A percentile compares a stretch with the other conserved stretches of the same genome.
Evolutionary conservation across 495 filamentous ascomycete genomes (phyloP).

Genomic region (Bacidia gigantensis): DNA sequence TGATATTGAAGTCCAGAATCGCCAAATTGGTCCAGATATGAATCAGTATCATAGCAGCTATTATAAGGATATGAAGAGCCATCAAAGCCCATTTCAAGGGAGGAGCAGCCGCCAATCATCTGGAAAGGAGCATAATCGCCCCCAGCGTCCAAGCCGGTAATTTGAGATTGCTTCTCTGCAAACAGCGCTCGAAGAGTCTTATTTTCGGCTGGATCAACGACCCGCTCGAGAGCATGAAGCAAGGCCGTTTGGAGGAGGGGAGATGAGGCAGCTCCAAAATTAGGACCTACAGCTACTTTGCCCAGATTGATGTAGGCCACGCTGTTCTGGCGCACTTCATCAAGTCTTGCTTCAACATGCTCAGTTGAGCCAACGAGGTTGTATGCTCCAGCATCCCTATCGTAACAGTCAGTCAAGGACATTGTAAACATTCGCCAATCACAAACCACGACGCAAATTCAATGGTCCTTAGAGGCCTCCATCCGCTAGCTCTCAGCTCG

Average conservation of each 20-base stretch:
- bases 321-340: constrained; percentile 42
- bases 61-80: constrained; percentile 59
- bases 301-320: constrained; percentile 90
- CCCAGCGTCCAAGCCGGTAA: constrained; percentile 59
- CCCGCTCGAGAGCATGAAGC: constrained; percentile 54
- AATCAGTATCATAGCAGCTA: constrained; percentile 78
- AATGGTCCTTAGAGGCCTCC: constrained; percentile 85
- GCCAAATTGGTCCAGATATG: constrained; percentile 66
- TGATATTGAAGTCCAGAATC: constrained; percentile 81
- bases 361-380: constrained; percentile 93
- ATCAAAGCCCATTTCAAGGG: constrained; percentile 71
- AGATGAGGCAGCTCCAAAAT: constrained; percentile 63
- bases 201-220: constrained; percentile 59
- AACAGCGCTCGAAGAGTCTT: constrained; percentile 61
- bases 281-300: constrained; percentile 58
- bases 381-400: constrained; percentile 67
- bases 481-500: constrained; percentile 55
- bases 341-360: constrained; percentile 62
- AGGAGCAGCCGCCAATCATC: constrained; percentile 81
- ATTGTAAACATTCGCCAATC: background rate
- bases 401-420: background rate
- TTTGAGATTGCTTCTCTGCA: constrained; percentile 44
- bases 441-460: constrained; percentile 75
- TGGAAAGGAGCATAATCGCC: constrained; percentile 90
- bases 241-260: constrained; percentile 65